A percentile compares a stretch with the other conserved stretches of the same genome.
Conservation (phyloP, 768 basidiomycete genomes). For the Leccinum obscurum region DNA sequence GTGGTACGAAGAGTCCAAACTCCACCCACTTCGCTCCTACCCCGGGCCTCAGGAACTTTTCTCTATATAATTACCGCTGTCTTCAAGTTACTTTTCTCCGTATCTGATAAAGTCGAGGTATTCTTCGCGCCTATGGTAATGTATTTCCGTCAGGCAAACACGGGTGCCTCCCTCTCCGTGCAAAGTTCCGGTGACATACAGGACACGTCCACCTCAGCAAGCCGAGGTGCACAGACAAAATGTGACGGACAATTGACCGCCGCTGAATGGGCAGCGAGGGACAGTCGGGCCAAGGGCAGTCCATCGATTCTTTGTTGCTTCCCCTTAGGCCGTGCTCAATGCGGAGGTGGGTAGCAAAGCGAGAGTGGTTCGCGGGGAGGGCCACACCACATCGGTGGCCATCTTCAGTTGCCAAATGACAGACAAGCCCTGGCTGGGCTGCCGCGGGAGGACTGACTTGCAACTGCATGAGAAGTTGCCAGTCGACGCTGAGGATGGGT, state of each 20-base stretch:
- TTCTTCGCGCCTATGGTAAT: too few relatives aligned
- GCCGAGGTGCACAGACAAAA: constrained; percentile 3
- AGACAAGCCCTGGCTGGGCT: background rate
- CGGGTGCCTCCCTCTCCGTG: constrained; percentile 2
- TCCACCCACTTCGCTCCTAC: too few relatives aligned
- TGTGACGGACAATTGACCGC: background rate
- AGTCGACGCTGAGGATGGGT: background rate
- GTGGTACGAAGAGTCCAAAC: too few relatives aligned
- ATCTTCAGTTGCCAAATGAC: background rate
- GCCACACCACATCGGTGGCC: background rate
- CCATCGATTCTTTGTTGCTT: background rate
- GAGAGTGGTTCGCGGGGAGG: background rate
- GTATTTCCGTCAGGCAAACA: background rate
- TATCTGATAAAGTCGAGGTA: too few relatives aligned
- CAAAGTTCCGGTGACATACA: background rate
- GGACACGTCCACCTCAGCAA: constrained; percentile 7
- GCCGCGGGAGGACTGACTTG: too few relatives aligned
- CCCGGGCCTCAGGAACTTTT: too few relatives aligned
- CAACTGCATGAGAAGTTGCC: background rate
- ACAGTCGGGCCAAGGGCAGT: background rate
- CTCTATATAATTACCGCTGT: too few relatives aligned
- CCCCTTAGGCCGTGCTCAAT: background rate
- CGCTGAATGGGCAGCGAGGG: background rate
- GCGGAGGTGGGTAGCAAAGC: background rate
- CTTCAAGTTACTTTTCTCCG: too few relatives aligned